Evolutionary conservation across 1,139 yeast species (phyloP), one percentile per base, ranked within the genome.

Genomic region (Pichia sp.): DNA sequence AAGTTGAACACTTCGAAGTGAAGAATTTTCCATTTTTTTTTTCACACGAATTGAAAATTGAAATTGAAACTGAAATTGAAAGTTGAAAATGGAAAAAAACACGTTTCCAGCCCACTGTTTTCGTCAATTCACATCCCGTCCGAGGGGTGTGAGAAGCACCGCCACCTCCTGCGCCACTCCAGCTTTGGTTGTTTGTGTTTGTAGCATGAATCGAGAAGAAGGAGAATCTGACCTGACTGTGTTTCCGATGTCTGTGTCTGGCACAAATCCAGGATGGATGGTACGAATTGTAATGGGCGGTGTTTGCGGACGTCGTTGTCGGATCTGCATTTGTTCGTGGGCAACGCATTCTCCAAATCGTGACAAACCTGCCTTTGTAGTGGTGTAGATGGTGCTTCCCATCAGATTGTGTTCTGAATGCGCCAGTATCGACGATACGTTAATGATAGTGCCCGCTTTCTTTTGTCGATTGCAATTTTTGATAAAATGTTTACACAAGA

Each of bases 341-440:
- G 93, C 83, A 45, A 89, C 66, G 0, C 85, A 71, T 45, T 72
- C 69, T 0, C 95, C 79, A 60, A 89, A 85, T 6, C 87, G 88
- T 46, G 78, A 63, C 16, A 87, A 60, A 0, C 95, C 98, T 0
- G 90, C 86, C 65, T 93, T 93, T 48, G 89, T 74, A 0, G 96
- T 93, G 0, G 89, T 74, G 65, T 93, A 93, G 0, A 87, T 83
- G 0, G 86, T 62, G 0, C 96, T 80, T 0, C 98, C 98, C 58
- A 73, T 69, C 1, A 74, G 58, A 3, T 67, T 78, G 53, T 56
- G 72, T 5, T 39, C 48, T 5, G 42, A 19, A 54, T 56, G 58
- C 45, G 87, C 87, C 30, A 91, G 70, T 3, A 87, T 75, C 0
- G 97, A 89, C 1, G 96, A 79, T 0, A 93, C 70, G 63, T 89